These are phyloP conservation scores for Nitzschia palea DNA, from an alignment of 108 stramenopile species.

Conservation along the genomic window DNA sequence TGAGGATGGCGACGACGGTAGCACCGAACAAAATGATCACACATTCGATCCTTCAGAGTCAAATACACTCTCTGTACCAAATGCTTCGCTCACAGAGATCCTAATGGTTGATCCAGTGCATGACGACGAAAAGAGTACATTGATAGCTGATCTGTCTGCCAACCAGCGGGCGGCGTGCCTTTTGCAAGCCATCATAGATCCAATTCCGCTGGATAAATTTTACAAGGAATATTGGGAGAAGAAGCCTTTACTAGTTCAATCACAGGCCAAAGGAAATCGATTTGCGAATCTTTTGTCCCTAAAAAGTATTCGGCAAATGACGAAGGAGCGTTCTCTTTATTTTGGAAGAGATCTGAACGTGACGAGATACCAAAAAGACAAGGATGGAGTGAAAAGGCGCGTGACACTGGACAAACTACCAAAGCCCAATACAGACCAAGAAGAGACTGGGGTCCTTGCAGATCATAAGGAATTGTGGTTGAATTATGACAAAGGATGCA, in stretches of 20 bases:
- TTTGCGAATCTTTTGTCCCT: conserved; percentile 66
- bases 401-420: conserved; percentile 70
- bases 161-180: conserved; percentile 59
- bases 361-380: conserved; percentile 75
- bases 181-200: conserved; percentile 65
- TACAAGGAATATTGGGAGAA: conserved; percentile 83
- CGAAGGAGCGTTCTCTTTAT: conserved; percentile 52
- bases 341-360: conserved; percentile 94
- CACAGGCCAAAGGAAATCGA: conserved; percentile 21
- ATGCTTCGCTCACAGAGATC: conserved; percentile 32
- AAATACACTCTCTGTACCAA: neutral
- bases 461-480: conserved; percentile 81
- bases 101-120: conserved; percentile 15
- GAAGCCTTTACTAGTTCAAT: conserved; percentile 67
- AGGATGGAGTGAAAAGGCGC: conserved; percentile 76
- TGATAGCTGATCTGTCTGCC: conserved; percentile 40
- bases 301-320: conserved; percentile 51
- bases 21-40: conserved; percentile 13
- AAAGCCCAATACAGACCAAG: conserved; percentile 22
- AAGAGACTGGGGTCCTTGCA: conserved; percentile 51
- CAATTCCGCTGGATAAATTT: conserved; percentile 65
- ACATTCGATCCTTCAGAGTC: conserved; percentile 5
- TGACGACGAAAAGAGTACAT: conserved; percentile 19
- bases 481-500: conserved; percentile 78
- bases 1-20: conserved; percentile 22